Base-by-base conservation (phyloP, 192 early-diverging fungal genomes). In the Ambispora gerdemannii region DNA sequence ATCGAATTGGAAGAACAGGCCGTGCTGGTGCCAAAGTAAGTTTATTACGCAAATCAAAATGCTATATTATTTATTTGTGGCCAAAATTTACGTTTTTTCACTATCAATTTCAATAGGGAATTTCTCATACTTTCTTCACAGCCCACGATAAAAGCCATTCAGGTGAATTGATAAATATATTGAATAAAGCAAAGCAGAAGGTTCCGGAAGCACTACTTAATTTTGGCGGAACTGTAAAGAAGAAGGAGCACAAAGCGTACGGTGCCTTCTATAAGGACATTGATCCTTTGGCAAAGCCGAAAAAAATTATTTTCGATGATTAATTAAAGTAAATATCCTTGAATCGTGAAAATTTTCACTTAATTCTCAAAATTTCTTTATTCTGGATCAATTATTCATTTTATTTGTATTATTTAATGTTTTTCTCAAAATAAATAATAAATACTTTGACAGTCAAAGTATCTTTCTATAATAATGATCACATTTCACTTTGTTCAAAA, bases 161-260 rank as follows among this genome's bases (percentile, higher is more conserved):
- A 25, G 95, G 95, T 51, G 86, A 88, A 36, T 78, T 98, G 67
- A 89, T 96, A 73, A 98, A 97, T 76, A 88, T 97, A 8, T 84
- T 98, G 52, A 92, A 89, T 71, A 81, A 93, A 59, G 93, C 96
- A 6, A 88, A 89, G 55, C 90, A 93, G 82, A 68, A 78, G 33
- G 91, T 98, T 27, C 96, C 95, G 6, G 87, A 89, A 27, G 92
- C 89, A 59, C 81, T 96, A 72, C 78, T 95, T 67, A 94, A 94
- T 82, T 96, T 96, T 82, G 95, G 94, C 50, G 92, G 91, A 31
- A 93, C 93, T 11, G 94, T 97, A 74, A 98, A 96, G 83, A 95
- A 94, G 85, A 98, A 98, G 90, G 84, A 93, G 59, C 94, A 98
- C 79, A 83, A 87, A 19, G 92, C 91, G 63, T 98, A 97, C 63